Conservation (phyloP, 495 filamentous ascomycete genomes). For the Podospora pseudopauciseta region DNA sequence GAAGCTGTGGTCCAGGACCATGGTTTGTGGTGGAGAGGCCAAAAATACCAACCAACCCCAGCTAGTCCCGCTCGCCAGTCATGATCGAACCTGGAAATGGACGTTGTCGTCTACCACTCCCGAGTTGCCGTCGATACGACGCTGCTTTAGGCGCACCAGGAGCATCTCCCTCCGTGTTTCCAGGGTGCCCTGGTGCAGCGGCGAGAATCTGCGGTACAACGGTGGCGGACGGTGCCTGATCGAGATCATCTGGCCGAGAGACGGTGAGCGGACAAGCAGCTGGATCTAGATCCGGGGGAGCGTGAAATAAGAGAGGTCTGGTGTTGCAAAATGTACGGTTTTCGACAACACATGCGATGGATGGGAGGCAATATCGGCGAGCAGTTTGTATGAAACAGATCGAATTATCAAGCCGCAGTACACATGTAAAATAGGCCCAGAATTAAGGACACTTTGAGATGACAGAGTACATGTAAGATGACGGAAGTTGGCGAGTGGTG, state of each 20-base stretch:
- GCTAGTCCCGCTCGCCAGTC: slow-evolving; percentile 24
- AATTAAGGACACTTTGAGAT: too few relatives aligned
- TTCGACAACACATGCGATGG: too few relatives aligned
- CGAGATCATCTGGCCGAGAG: background rate
- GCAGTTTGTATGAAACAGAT: too few relatives aligned
- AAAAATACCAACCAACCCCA: background rate
- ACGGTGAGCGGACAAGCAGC: background rate
- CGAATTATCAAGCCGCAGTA: too few relatives aligned
- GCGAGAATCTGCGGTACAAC: background rate
- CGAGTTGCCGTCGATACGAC: slow-evolving; percentile 25
- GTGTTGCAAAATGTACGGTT: too few relatives aligned
- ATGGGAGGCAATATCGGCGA: too few relatives aligned
- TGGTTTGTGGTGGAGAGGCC: slow-evolving; percentile 16
- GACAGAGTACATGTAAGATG: background rate
- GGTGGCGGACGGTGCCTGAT: background rate
- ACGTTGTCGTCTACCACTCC: slow-evolving; percentile 12
- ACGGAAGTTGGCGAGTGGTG: background rate
- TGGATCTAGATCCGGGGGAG: background rate
- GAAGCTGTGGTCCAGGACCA: slow-evolving; percentile 19
- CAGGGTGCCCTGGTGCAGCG: background rate
- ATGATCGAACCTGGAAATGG: background rate
- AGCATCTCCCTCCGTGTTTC: slow-evolving; percentile 21
- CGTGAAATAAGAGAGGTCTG: too few relatives aligned
- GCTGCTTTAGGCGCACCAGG: slow-evolving; percentile 6
- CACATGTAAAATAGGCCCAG: too few relatives aligned